Evolutionary conservation across 192 early-diverging fungal species (phyloP).

Genomic region (Podochytrium sp.): DNA sequence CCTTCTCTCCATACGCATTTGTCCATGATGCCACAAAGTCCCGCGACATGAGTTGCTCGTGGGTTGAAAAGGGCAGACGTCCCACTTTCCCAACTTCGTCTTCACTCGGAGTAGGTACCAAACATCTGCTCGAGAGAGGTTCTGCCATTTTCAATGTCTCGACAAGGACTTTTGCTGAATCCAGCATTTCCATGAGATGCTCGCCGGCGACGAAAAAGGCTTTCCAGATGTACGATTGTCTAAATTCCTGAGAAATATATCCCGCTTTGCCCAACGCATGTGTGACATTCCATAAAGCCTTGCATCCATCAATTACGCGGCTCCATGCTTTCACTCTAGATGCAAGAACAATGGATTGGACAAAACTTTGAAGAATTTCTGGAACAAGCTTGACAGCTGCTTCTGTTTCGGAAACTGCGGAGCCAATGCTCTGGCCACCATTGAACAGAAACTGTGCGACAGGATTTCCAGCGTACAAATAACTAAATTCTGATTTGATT

Average conservation of each 20-base stretch:
- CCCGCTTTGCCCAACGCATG: conserved; percentile 17
- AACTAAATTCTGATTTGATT: not conserved
- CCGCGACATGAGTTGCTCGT: not conserved
- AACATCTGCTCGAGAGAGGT: not conserved
- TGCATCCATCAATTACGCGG: conserved; percentile 32
- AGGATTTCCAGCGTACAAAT: not conserved
- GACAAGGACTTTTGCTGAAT: not conserved
- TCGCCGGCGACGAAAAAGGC: conserved; percentile 40
- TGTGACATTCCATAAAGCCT: conserved; percentile 40
- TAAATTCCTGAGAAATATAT: conserved; percentile 35
- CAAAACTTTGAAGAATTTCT: conserved; percentile 47
- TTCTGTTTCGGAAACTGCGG: too few relatives aligned
- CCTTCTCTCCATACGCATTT: conserved; percentile 2
- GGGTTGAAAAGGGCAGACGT: not conserved
- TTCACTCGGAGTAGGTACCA: not conserved
- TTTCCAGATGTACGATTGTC: conserved; percentile 39
- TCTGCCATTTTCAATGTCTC: not conserved
- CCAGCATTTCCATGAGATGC: conserved; percentile 42
- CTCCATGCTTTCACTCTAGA: conserved; percentile 35
- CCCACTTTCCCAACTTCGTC: not conserved
- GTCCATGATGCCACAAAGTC: not conserved
- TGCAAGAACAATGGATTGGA: conserved; percentile 48
- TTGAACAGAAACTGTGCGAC: not conserved
- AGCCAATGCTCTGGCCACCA: too few relatives aligned
- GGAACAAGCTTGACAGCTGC: not conserved